A percentile compares a stretch with the other conserved stretches of the same genome.
Evolutionary conservation across 768 basidiomycete genomes (phyloP).

Genomic region (Lactarius deliciosus): DNA sequence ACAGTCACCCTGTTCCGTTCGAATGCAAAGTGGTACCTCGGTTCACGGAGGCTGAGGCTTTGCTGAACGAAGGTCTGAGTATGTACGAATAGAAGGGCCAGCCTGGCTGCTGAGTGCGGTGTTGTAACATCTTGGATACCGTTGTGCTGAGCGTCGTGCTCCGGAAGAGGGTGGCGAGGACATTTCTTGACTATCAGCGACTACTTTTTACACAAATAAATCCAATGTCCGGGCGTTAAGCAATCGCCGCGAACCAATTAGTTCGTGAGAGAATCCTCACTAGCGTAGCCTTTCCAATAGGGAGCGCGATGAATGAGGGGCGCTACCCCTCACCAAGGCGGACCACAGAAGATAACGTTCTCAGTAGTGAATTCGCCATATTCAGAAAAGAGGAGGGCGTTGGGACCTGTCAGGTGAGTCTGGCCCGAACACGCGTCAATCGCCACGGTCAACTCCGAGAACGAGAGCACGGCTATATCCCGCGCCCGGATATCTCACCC

Average conservation of each 20-base stretch:
- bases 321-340: slow-evolving; percentile 52
- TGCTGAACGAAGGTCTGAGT: slow-evolving; percentile 1
- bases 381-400: slow-evolving; percentile 54
- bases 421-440: slow-evolving; percentile 47
- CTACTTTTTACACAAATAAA: no score
- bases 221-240: no score
- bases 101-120: no score
- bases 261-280: slow-evolving; percentile 61
- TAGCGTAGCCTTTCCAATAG: slow-evolving; percentile 62
- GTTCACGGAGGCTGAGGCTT: slow-evolving; percentile 7
- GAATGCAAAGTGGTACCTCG: slow-evolving; percentile 23
- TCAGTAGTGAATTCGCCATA: slow-evolving; percentile 52
- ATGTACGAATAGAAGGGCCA: background rate
- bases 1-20: slow-evolving; percentile 23
- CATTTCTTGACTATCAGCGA: no score
- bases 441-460: no score
- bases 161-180: background rate
- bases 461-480: background rate
- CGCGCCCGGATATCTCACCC: background rate
- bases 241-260: no score
- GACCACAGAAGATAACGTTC: slow-evolving; percentile 73
- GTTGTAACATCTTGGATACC: background rate
- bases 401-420: slow-evolving; percentile 53
- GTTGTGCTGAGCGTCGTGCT: background rate
- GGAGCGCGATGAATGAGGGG: background rate